phyloP scores from a whole-genome alignment of 1,284 basidiomycete species.

The Phellopilus nigrolimitatus region DNA sequence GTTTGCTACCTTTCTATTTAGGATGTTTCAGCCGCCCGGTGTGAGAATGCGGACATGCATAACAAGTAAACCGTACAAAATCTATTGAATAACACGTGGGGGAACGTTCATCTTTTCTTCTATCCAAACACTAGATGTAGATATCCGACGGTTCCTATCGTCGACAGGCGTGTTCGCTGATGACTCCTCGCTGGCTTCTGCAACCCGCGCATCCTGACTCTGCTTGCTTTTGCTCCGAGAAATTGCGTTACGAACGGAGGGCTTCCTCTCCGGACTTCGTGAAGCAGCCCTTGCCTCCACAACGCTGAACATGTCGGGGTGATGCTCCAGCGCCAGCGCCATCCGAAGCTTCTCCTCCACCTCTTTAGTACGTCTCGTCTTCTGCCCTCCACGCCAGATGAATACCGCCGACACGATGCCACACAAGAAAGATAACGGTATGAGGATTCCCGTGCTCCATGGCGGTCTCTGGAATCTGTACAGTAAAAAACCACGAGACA shows the following conservation, averaged over 20 bases:
- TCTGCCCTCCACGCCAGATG: slow-evolving; percentile 74
- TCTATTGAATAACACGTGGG: background rate
- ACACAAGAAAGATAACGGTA: slow-evolving; percentile 73
- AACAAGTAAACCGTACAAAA: background rate
- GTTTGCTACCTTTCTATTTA: no score
- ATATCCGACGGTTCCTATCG: no score
- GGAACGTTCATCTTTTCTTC: slow-evolving; percentile 17
- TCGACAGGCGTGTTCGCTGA: background rate
- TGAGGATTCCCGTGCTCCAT: slow-evolving; percentile 69
- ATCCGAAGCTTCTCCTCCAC: slow-evolving; percentile 68
- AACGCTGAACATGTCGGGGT: slow-evolving; percentile 12
- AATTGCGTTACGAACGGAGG: background rate
- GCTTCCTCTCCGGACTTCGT: background rate
- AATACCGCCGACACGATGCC: slow-evolving; percentile 76
- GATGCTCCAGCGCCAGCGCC: slow-evolving; percentile 50
- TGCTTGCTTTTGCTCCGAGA: background rate
- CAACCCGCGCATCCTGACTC: background rate
- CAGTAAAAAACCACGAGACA: background rate
- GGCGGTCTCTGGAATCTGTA: slow-evolving; percentile 55
- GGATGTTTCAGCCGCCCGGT: no score
- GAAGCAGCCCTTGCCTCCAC: slow-evolving; percentile 5
- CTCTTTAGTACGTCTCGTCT: slow-evolving; percentile 72
- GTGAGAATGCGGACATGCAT: no score
- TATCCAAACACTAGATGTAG: background rate
- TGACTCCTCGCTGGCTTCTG: background rate